These are phyloP conservation scores for Fusarium mexicanum DNA, from an alignment of 2,329 filamentous ascomycete species.

Conservation along the genomic window DNA sequence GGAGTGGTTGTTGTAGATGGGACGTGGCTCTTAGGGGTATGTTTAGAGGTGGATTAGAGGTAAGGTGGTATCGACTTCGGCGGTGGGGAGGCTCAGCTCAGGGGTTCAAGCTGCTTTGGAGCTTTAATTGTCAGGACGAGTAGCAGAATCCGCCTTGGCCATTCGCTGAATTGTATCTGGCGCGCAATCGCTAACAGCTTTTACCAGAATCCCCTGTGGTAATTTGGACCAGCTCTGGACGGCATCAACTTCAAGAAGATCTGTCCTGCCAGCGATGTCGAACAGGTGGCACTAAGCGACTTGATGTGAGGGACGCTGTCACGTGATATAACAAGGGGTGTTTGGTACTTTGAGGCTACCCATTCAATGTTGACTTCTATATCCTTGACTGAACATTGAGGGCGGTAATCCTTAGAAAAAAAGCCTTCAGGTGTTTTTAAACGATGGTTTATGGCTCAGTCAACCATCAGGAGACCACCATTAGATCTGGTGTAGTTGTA, in stretches of 20 bases:
- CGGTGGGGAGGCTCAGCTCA: slow-evolving; percentile 49
- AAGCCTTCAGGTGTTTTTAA: not conserved
- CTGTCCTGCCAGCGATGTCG: slow-evolving; percentile 50
- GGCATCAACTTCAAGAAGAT: slow-evolving; percentile 49
- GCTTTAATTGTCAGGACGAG: slow-evolving; percentile 38
- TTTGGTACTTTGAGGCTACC: not conserved
- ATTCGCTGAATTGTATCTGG: slow-evolving; percentile 42
- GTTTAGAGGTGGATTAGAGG: slow-evolving; percentile 39
- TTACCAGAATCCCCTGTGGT: slow-evolving; percentile 45
- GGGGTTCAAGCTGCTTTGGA: slow-evolving; percentile 39
- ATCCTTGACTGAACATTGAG: not conserved
- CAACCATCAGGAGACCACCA: not conserved
- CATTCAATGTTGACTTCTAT: not conserved
- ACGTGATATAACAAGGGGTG: slow-evolving; percentile 46
- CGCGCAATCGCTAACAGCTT: slow-evolving; percentile 43
- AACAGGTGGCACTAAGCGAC: slow-evolving; percentile 55
- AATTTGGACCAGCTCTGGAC: slow-evolving; percentile 43
- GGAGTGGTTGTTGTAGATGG: slow-evolving; percentile 40
- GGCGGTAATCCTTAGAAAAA: too few relatives aligned
- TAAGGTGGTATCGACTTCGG: slow-evolving; percentile 43
- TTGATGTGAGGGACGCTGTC: slow-evolving; percentile 28
- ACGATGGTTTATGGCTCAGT: not conserved
- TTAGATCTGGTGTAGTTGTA: not conserved
- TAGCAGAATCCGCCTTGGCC: slow-evolving; percentile 42
- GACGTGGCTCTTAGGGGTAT: slow-evolving; percentile 43